These are phyloP conservation scores for Corniculantispora saksenae DNA, from an alignment of 2,329 filamentous ascomycete species.

Conservation along the genomic window DNA sequence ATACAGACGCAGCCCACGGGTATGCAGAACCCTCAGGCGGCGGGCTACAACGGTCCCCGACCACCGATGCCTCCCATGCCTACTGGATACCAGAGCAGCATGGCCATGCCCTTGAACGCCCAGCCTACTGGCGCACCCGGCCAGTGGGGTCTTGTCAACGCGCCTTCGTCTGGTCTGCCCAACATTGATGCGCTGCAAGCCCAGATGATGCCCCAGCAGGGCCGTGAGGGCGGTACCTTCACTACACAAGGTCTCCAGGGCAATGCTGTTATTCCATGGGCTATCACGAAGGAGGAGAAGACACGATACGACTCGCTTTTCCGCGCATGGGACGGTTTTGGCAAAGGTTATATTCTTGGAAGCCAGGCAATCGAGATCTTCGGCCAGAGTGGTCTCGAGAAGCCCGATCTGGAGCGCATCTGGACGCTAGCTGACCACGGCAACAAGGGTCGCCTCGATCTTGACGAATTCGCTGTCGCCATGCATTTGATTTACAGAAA, in stretches of 20 bases:
- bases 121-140: conserved; percentile 92
- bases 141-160: conserved; percentile 98
- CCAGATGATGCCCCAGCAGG: conserved; percentile 96
- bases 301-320: conserved; percentile 94
- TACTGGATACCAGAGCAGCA: conserved; percentile 66
- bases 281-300: conserved; percentile 98
- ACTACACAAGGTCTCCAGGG: conserved; percentile 86
- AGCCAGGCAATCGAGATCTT: conserved; percentile 96
- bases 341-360: conserved; percentile 88
- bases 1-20: conserved; percentile 37
- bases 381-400: conserved; percentile 90
- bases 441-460: conserved; percentile 89
- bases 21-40: conserved; percentile 65
- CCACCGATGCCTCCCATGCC: conserved; percentile 85
- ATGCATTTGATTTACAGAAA: conserved; percentile 99
- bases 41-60: conserved; percentile 81
- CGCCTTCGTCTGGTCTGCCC: conserved; percentile 82
- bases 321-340: conserved; percentile 92
- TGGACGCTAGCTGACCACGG: conserved; percentile 95
- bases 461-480: conserved; percentile 96
- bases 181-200: conserved; percentile 92
- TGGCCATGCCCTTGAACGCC: conserved; percentile 72
- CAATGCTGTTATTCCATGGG: conserved; percentile 96
- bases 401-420: conserved; percentile 83
- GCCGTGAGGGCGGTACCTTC: conserved; percentile 79